These are phyloP conservation scores for Moesziomyces antarcticus DNA, from an alignment of 1,284 basidiomycete genomes.

Conservation along the genomic window DNA sequence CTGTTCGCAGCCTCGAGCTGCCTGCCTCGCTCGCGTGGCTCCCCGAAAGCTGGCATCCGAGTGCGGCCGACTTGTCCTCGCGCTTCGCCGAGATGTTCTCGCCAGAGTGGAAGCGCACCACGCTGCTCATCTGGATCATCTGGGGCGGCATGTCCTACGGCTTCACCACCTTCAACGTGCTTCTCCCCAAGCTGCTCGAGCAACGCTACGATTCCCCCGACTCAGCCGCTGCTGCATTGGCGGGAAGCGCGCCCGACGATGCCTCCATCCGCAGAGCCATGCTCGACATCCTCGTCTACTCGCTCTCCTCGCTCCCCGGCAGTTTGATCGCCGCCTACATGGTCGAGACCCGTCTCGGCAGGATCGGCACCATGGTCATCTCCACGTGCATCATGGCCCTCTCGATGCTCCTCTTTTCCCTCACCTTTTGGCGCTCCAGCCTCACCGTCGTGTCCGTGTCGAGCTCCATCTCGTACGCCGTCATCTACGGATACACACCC, in stretches of 20 bases:
- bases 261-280: conserved; percentile 35
- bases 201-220: conserved; percentile 21
- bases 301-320: conserved; percentile 55
- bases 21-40: conserved; percentile 35
- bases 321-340: conserved; percentile 86
- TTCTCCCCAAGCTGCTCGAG: conserved; percentile 83
- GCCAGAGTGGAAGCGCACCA: conserved; percentile 84
- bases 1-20: not conserved
- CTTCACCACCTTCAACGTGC: conserved; percentile 97
- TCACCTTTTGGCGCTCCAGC: conserved; percentile 21
- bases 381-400: conserved; percentile 49
- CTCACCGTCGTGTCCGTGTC: conserved; percentile 53
- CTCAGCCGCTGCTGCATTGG: conserved; percentile 1
- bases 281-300: conserved; percentile 58
- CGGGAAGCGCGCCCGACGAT: conserved; percentile 12
- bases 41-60: conserved; percentile 35
- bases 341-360: conserved; percentile 81
- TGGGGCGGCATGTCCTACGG: conserved; percentile 71
- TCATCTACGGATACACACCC: conserved; percentile 64
- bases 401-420: conserved; percentile 51
- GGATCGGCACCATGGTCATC: conserved; percentile 74
- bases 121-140: conserved; percentile 72
- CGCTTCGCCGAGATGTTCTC: conserved; percentile 81
- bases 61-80: conserved; percentile 68
- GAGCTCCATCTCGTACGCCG: conserved; percentile 62